Evolutionary conservation across 2,329 filamentous ascomycete species (phyloP).

Genomic region (Aspergillus arachidicola): DNA sequence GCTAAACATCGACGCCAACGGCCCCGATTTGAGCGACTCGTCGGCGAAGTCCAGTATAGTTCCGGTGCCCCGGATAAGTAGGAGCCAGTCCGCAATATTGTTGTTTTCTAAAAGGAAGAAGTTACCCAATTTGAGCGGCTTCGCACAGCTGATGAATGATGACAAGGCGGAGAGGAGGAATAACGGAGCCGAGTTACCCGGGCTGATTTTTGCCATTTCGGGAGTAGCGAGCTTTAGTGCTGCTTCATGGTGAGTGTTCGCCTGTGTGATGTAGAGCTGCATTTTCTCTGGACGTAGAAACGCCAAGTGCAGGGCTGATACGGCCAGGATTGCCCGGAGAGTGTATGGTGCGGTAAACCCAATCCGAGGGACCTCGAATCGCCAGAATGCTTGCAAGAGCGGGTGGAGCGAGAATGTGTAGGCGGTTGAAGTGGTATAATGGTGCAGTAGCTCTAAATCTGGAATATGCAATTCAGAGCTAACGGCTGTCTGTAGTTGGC

Average conservation of each 20-base stretch:
- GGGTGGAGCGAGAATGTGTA: slow-evolving; percentile 50
- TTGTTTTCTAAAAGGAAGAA: slow-evolving; percentile 39
- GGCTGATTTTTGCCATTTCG: slow-evolving; percentile 35
- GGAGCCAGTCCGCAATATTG: slow-evolving; percentile 41
- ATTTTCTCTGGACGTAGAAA: slow-evolving; percentile 39
- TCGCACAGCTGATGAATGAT: slow-evolving; percentile 40
- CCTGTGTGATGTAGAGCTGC: slow-evolving; percentile 44
- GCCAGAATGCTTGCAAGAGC: slow-evolving; percentile 50
- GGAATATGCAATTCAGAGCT: slow-evolving; percentile 28
- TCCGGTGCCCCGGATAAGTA: slow-evolving; percentile 40
- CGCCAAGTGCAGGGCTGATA: slow-evolving; percentile 55
- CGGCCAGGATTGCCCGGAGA: slow-evolving; percentile 52
- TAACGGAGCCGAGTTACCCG: slow-evolving; percentile 39
- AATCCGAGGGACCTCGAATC: slow-evolving; percentile 50
- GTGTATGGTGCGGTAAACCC: slow-evolving; percentile 52
- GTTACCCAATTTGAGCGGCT: slow-evolving; percentile 36
- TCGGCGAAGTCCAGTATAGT: slow-evolving; percentile 34
- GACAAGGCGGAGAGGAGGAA: slow-evolving; percentile 46
- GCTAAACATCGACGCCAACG: slow-evolving; percentile 18
- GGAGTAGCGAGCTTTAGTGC: slow-evolving; percentile 35
- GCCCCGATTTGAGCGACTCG: slow-evolving; percentile 20
- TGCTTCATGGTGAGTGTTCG: slow-evolving; percentile 40
- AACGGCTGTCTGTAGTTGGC: background rate
- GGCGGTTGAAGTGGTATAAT: slow-evolving; percentile 54
- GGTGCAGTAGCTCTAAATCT: slow-evolving; percentile 58